Evolutionary conservation across 176 grass and related monocot genomes (phyloP).

Genomic region (Bromus sterilis): DNA sequence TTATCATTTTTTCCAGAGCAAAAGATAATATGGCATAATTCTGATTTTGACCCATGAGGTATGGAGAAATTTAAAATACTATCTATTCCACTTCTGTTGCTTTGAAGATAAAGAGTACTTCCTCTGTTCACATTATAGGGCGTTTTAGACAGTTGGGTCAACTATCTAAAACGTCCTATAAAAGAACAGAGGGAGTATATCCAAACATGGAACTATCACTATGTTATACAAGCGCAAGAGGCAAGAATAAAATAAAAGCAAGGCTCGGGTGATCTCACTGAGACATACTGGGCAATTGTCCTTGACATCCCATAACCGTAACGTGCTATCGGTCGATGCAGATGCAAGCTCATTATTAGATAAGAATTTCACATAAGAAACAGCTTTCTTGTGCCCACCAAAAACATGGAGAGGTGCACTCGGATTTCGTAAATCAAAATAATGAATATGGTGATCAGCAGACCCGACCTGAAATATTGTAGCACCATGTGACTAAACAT

Average conservation of each 20-base stretch:
- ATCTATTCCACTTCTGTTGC: neutral
- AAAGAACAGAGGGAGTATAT: too few relatives aligned
- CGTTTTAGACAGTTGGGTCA: too few relatives aligned
- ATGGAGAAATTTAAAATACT: neutral
- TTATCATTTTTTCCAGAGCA: neutral
- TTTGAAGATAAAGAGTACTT: neutral
- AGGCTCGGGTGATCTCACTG: neutral
- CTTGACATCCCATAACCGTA: constrained; percentile 96
- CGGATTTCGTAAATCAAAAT: constrained; percentile 95
- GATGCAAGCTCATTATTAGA: constrained; percentile 89
- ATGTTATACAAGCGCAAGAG: neutral
- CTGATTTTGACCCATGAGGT: neutral
- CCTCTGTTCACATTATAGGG: too few relatives aligned
- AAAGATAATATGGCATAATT: neutral
- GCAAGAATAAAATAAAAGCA: neutral
- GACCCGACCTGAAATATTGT: constrained; percentile 74
- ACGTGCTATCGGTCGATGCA: constrained; percentile 95
- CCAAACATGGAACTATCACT: neutral
- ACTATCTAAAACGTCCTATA: too few relatives aligned
- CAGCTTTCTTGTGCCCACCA: constrained; percentile 90
- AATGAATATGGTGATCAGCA: constrained; percentile 97
- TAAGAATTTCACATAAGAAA: constrained; percentile 98
- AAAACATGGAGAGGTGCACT: constrained; percentile 74
- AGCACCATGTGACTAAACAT: constrained; percentile 19
- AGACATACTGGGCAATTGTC: constrained; percentile 78